Base-by-base conservation (phyloP, 2,329 filamentous ascomycete genomes). In the Myriosclerotinia curreyana region DNA sequence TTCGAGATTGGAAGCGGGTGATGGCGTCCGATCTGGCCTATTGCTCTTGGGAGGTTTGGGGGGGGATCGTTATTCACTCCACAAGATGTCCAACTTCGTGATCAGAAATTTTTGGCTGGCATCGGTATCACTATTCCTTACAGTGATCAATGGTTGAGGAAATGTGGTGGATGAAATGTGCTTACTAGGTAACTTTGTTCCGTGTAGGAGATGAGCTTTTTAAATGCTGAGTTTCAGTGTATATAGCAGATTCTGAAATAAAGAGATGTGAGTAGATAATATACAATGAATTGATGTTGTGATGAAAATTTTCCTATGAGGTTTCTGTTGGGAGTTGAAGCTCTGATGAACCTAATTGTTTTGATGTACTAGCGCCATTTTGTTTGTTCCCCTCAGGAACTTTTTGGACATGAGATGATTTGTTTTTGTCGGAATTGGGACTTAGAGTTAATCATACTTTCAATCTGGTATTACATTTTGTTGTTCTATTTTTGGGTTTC, bases 141-240 rank as follows among this genome's bases (percentile, higher is more conserved):
- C 1, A 0, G 9, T n/a, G 20, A 56, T 22, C 0, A 34, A 3
- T 1, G 8, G 1, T 34, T 11, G 7, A 44, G 8, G 4, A 34
- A 5, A 22, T 31, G 2, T 11, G 6, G 28, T 22, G 3, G 42
- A 34, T 5, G 40, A 15, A 34, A 5, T 2, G 7, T 6, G 25
- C 7, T 22, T 56, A 12, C 11, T 11, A 31, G 28, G 28, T 31
- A 38, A 7, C 14, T 4, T 22, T 52, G 31, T 22, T 12, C 12
- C n/a, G 11, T 7, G 4, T 12, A 53, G n/a, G 28, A 12, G 14
- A 5, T 31, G n/a, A 38, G 20, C 12, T 17, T 14, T 25, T 34
- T 36, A 14, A 17, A 17, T 1, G 15, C 17, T 25, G 11, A 34
- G 7, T 1, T 14, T 17, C 5, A 44, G 15, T 20, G 40, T 44